phyloP scores from a whole-genome alignment of 768 basidiomycete species.

The Boletus subparvulus region DNA sequence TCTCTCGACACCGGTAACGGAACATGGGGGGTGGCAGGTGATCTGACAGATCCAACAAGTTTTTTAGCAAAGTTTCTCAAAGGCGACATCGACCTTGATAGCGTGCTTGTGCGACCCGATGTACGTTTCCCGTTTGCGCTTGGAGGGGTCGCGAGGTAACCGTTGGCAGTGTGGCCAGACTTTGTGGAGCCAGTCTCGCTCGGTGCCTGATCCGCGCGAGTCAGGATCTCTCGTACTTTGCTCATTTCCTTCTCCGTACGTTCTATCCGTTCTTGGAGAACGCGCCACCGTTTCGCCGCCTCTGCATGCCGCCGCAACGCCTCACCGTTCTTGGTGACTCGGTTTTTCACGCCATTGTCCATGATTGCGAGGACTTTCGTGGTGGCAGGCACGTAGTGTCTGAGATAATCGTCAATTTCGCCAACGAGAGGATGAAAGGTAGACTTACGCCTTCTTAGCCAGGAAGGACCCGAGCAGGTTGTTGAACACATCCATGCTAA shows the following conservation, averaged over 20 bases:
- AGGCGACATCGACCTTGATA: constrained; percentile 79
- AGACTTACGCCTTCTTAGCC: constrained; percentile 80
- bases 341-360: constrained; percentile 89
- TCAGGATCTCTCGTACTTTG: constrained; percentile 56
- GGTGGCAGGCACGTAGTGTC: constrained; percentile 93
- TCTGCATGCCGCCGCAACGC: constrained; percentile 87
- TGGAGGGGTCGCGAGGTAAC: constrained; percentile 65
- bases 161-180: constrained; percentile 57
- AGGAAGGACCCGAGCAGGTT: constrained; percentile 73
- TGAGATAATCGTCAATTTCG: constrained; percentile 32
- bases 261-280: constrained; percentile 73
- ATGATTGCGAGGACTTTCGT: constrained; percentile 91
- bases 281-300: constrained; percentile 83
- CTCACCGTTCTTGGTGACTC: constrained; percentile 96
- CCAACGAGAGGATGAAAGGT: constrained; percentile 4
- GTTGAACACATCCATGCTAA: constrained; percentile 63
- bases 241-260: constrained; percentile 86
- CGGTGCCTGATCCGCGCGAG: constrained; percentile 47
- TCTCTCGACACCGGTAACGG: constrained; percentile 48
- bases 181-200: constrained; percentile 73
- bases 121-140: constrained; percentile 45
- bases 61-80: constrained; percentile 75
- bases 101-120: constrained; percentile 39
- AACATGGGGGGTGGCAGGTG: constrained; percentile 42
- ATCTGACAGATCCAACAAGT: constrained; percentile 51